Base-by-base conservation (phyloP, 2,329 filamentous ascomycete genomes). In the Diaporthe sp. region DNA sequence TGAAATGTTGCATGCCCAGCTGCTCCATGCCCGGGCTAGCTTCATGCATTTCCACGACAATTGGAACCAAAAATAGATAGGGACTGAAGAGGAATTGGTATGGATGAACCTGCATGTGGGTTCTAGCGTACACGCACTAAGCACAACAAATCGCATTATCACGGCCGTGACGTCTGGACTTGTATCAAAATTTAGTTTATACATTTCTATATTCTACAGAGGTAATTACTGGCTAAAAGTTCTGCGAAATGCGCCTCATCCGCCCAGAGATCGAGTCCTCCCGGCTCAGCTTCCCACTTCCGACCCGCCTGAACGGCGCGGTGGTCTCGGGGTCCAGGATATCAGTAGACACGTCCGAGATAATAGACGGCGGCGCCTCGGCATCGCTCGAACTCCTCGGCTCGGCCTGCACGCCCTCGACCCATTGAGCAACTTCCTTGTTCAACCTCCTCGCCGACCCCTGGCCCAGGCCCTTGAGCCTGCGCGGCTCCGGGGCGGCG, bases 391-490 rank as follows among this genome's bases (percentile, higher is more conserved):
- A 55, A 19, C 6, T 28, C 49, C 65, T 39, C 7, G 65, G 65
- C 46, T 68, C 62, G n/a, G 65, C 46, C 49, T 70, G 65, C 5
- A 75, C 34, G 12, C 42, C 58, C 25, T 75, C 39, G 1, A 46
- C 57, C 73, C 73, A 75, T 3, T 17, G 46, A 10, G 57, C 3
- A 2, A 75, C 62, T 31, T 71, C 71, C 49, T 65, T 53, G 55
- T 75, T 25, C 10, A 72, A 13, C 25, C 73, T 53, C 28, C 68
- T 44, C 28, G 28, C 17, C n/a, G 73, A 75, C 0, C 73, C 73
- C 37, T 75, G 73, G 37, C 73, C 73, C 28, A 75, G 53, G 10
- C 73, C 73, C 49, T 75, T 75, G 49, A 72, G 3, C 58, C 62
- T 75, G 39, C 19, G 44, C 12, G 46, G 34, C 3, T 57, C 73